These are phyloP conservation scores for Tetracladium setigerum DNA, from an alignment of 495 filamentous ascomycete genomes.

Conservation along the genomic window DNA sequence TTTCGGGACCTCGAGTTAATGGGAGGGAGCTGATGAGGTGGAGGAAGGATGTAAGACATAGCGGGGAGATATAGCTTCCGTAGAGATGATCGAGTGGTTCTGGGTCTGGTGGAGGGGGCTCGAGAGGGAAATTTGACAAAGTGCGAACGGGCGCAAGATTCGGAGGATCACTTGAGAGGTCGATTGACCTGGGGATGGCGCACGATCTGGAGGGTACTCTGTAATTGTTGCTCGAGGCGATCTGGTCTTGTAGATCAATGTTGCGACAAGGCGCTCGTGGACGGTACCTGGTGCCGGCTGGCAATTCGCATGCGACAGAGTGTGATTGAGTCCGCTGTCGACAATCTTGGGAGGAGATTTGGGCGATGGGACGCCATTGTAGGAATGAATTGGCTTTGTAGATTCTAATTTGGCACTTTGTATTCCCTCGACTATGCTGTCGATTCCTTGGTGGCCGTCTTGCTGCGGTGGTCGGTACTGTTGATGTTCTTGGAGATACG, in stretches of 20 bases:
- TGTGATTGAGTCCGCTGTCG: slow-evolving; percentile 48
- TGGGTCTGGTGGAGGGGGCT: slow-evolving; percentile 54
- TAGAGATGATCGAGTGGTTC: slow-evolving; percentile 71
- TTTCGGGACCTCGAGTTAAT: slow-evolving; percentile 41
- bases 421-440: slow-evolving; percentile 40
- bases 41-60: slow-evolving; percentile 77
- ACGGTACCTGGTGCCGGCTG: slow-evolving; percentile 33
- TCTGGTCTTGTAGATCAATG: slow-evolving; percentile 59
- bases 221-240: slow-evolving; percentile 26
- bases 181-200: slow-evolving; percentile 17
- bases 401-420: slow-evolving; percentile 4
- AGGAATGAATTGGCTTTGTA: slow-evolving; percentile 30
- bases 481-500: slow-evolving; percentile 65
- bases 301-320: slow-evolving; percentile 49
- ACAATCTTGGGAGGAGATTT: slow-evolving; percentile 39
- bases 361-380: slow-evolving; percentile 44
- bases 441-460: slow-evolving; percentile 44
- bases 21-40: slow-evolving; percentile 66
- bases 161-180: slow-evolving; percentile 30
- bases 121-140: slow-evolving; percentile 62
- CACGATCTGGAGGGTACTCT: slow-evolving; percentile 19
- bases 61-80: slow-evolving; percentile 66
- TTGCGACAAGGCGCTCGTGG: slow-evolving; percentile 50
- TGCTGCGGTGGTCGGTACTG: slow-evolving; percentile 59
- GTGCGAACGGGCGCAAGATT: slow-evolving; percentile 57